These are phyloP conservation scores for Boletus speciosus DNA, from an alignment of 768 basidiomycete species.

Conservation along the genomic window DNA sequence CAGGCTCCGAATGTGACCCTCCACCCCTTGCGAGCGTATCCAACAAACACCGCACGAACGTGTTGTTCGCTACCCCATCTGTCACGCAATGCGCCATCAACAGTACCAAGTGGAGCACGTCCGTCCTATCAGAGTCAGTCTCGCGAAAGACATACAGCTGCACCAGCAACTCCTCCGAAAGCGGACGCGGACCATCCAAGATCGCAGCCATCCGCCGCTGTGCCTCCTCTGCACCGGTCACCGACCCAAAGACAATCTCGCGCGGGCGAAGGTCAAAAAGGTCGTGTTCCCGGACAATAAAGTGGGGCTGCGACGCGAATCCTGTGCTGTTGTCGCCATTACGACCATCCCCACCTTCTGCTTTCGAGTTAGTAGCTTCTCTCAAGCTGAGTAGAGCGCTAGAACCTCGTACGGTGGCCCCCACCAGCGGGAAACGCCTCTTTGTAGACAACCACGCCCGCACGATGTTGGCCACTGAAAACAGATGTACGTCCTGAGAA, in stretches of 20 bases:
- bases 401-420: conserved; percentile 33
- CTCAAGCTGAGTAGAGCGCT: background rate
- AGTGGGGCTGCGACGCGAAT: conserved; percentile 23
- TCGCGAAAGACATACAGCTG: conserved; percentile 42
- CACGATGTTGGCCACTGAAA: conserved; percentile 34
- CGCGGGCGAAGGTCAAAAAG: conserved; percentile 30
- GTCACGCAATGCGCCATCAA: conserved; percentile 48
- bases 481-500: conserved; percentile 18
- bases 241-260: conserved; percentile 39
- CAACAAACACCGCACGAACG: conserved; percentile 44
- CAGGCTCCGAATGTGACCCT: background rate
- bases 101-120: conserved; percentile 41
- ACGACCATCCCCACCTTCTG: background rate
- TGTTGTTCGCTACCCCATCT: conserved; percentile 45
- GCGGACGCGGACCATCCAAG: conserved; percentile 32
- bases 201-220: conserved; percentile 26
- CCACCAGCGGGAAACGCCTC: conserved; percentile 47
- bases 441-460: conserved; percentile 48
- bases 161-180: conserved; percentile 43
- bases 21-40: conserved; percentile 32
- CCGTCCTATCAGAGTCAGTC: conserved; percentile 27
- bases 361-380: background rate
- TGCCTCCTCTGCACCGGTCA: conserved; percentile 36
- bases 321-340: background rate
- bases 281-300: conserved; percentile 40